Evolutionary conservation across 805 yeast species (phyloP).

Genomic region (Wickerhamomyces sydowiorum): DNA sequence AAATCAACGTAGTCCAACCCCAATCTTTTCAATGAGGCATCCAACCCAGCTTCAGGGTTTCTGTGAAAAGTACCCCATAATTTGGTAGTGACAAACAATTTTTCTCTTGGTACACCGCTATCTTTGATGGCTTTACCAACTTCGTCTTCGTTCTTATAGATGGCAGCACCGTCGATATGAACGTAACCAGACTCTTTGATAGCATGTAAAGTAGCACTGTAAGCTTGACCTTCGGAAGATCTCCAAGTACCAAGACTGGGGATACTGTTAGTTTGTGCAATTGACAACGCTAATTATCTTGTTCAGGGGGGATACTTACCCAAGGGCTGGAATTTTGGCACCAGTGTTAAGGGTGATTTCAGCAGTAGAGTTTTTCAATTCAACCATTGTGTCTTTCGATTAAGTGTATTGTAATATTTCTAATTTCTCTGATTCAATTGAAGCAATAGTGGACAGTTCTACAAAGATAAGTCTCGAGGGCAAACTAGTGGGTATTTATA

Average conservation of each 20-base stretch:
- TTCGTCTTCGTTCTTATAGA: conserved; percentile 59
- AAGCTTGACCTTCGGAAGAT: conserved; percentile 49
- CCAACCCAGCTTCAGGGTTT: conserved; percentile 43
- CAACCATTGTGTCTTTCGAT: neutral
- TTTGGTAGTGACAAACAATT: conserved; percentile 64
- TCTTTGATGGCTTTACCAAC: conserved; percentile 55
- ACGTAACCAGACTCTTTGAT: conserved; percentile 55
- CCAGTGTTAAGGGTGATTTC: conserved; percentile 48
- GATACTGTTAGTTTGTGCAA: neutral
- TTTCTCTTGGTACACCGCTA: conserved; percentile 53
- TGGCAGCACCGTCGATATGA: conserved; percentile 75
- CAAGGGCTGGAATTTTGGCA: conserved; percentile 55
- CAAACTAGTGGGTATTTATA: too few species aligned
- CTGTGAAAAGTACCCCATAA: conserved; percentile 49
- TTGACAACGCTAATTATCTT: neutral
- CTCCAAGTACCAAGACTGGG: conserved; percentile 65
- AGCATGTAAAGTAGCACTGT: conserved; percentile 37
- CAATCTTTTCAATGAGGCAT: conserved; percentile 50
- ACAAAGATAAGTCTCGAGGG: too few species aligned
- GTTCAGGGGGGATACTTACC: conserved; percentile 24
- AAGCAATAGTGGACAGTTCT: neutral
- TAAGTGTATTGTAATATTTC: neutral
- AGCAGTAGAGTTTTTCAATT: neutral
- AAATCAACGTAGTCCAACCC: conserved; percentile 71
- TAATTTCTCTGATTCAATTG: neutral